Evolutionary conservation across 768 basidiomycete species (phyloP).

Genomic region (Boletus rubescentipes): DNA sequence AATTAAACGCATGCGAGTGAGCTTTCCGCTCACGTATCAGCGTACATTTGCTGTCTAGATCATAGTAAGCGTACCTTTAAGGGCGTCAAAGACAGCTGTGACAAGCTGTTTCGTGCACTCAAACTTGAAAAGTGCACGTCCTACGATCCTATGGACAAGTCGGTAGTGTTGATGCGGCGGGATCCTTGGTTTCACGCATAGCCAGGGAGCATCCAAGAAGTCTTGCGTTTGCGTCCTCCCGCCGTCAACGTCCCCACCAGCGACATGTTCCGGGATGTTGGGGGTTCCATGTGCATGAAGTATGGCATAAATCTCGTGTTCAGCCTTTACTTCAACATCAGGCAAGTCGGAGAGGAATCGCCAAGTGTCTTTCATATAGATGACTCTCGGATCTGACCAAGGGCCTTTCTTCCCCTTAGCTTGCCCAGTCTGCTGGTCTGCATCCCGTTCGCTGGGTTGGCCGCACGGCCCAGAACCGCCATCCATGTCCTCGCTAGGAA

Average conservation of each 20-base stretch:
- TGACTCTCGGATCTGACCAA: not conserved
- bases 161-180: not conserved
- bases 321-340: too few species aligned
- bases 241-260: too few species aligned
- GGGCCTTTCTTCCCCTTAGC: not conserved
- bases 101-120: too few species aligned
- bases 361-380: too few species aligned
- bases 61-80: not conserved
- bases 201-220: not conserved
- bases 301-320: conserved; percentile 4
- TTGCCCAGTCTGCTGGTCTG: too few species aligned
- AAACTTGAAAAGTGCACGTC: too few species aligned
- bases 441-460: too few species aligned
- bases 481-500: not conserved
- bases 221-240: not conserved
- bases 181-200: not conserved
- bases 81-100: not conserved
- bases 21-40: conserved; percentile 5
- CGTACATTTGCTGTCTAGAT: too few species aligned
- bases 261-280: too few species aligned
- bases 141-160: too few species aligned
- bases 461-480: too few species aligned
- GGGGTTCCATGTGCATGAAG: not conserved
- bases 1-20: conserved; percentile 18
- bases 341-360: too few species aligned